Base-by-base conservation (phyloP, 768 basidiomycete species). In the Lactarius tabidus region DNA sequence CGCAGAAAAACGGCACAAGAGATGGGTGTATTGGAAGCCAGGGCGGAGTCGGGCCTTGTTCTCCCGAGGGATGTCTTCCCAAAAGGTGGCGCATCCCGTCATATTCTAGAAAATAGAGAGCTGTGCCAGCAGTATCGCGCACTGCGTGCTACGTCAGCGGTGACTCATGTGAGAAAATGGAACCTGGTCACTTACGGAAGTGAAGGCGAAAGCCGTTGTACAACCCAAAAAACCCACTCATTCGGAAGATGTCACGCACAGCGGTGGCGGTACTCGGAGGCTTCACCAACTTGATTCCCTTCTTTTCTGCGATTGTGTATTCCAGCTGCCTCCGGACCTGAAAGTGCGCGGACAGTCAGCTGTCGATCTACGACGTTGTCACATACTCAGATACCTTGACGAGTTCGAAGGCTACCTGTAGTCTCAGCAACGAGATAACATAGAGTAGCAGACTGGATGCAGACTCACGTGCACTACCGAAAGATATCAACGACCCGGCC, bases 91-190 rank as follows among this genome's bases (percentile, higher is more conserved):
- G 86, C 84, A 96, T 85, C 20, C 89, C 88, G 72, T 98, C 95
- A 73, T 98, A 97, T 73, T 95, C 93, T 39, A 93, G 82, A 75
- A 98, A 98, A 74, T 98, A 98, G 23, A 97, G 79, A 6, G 89
- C 90, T 15, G 95, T 96, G 56, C 94, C 95, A 54, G 84, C 75
- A 31, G 93, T 95, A 75, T 98, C 95, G 63, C 95, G 88, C 59
- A 93, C 91, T 93, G 71, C 1, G 59, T 35, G 38, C 31, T 59
- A 67, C 4, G 28, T 45, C 43, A 6, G n/a, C 65, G 29, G 41
- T 31, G 29, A 54, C 26, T 64, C 38, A 36, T 28, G n/a, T 35
- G 52, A 58, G 35, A 33, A 17, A 26, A 51, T 6, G 59, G 38
- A 28, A 59, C 39, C 26, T n/a, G 8, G 4, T 41, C 8, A 75